Base-by-base conservation (phyloP, 345 rosid genomes). In the Capsella bursapastoris region DNA sequence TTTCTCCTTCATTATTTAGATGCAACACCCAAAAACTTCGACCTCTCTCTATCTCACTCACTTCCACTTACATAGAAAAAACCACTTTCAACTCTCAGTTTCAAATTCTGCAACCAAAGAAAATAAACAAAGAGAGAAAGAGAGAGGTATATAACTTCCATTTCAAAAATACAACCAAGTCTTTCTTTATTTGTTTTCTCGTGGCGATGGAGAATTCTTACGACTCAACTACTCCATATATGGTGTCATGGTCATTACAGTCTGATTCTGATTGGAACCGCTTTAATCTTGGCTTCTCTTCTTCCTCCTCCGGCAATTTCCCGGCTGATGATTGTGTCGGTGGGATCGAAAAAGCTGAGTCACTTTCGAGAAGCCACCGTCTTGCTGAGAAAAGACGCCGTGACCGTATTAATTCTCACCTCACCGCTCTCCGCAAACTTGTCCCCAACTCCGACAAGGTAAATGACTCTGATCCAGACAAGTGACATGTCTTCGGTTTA, bases 381-480 rank as follows among this genome's bases (percentile, higher is more conserved):
- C 86, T 86, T 7, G 98, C 98, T 0, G 98, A 94, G 85, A 91
- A 94, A 79, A 77, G 97, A 45, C 90, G 98, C 27, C 78, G 98
- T 38, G 98, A 94, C 78, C 79, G 97, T 53, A 94, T 91, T 43
- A 91, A 88, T 75, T 80, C 90, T 0, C 98, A 94, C 75, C 98
- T 94, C 51, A 71, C 93, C 6, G 82, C 83, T 76, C 88, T 94
- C 31, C 80, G 99, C 73, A 91, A 94, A 74, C 86, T 91, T 14
- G 86, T 94, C 64, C 97, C 99, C 6, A 84, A 78, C 57, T 90
- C 99, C 8, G 97, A 91, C 40, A 94, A 94, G 96, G 99, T 89
- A 76, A 43, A 34, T n/a, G 7, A 27, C 50, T 44, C 29, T 51
- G 40, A 5, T 11, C 55, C 27, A 18, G 5, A 43, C 44, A 1